phyloP scores from a whole-genome alignment of 495 filamentous ascomycete genomes.

The Parachaetomium inaequale region DNA sequence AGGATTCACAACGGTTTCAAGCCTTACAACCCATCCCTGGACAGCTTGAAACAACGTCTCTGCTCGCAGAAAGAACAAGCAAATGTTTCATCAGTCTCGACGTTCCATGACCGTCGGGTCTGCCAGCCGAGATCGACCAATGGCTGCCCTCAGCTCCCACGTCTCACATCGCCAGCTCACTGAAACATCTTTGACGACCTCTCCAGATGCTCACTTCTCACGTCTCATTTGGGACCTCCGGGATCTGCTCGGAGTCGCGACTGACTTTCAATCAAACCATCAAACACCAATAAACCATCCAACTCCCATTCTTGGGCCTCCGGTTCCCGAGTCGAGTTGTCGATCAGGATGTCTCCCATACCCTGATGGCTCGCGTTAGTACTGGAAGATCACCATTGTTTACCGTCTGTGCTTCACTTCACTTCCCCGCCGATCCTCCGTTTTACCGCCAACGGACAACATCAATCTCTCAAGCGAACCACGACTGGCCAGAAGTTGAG shows the following conservation, averaged over 20 bases:
- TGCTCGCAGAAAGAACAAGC: not conserved
- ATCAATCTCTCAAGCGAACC: not conserved
- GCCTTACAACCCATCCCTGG: not conserved
- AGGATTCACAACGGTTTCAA: not conserved
- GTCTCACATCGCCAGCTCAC: not conserved
- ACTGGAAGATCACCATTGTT: no score
- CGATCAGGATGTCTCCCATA: not conserved
- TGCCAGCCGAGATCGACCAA: not conserved
- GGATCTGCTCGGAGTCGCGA: no score
- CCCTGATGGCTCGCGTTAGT: no score
- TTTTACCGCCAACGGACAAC: not conserved
- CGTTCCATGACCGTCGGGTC: not conserved
- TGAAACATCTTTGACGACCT: not conserved
- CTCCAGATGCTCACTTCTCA: no score
- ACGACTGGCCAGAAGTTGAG: not conserved
- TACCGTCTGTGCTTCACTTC: no score
- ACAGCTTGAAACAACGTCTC: not conserved
- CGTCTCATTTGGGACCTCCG: no score
- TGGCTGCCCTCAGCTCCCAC: not conserved
- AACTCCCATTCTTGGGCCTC: no score
- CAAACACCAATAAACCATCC: no score
- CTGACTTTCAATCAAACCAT: no score
- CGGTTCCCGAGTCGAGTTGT: not conserved
- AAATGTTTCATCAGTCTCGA: slow-evolving; percentile 8
- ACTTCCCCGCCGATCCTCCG: not conserved